These are phyloP conservation scores for Dentipellis sp. DNA, from an alignment of 768 basidiomycete genomes.

Conservation along the genomic window DNA sequence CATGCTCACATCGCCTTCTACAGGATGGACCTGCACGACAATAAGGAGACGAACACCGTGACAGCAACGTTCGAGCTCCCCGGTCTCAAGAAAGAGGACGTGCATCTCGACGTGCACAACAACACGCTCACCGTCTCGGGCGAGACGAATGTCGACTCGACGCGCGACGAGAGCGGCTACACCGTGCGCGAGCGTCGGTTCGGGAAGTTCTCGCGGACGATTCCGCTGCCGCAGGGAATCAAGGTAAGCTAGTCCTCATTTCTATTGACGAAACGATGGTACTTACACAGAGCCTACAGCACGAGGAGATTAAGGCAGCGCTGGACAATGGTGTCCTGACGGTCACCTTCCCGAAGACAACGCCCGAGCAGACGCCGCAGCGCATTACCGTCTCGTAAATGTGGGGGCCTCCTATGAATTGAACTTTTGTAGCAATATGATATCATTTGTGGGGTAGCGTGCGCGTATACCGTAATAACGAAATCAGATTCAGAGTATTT, in stretches of 20 bases:
- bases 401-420: too few species aligned
- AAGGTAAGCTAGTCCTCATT: slow-evolving; percentile 13
- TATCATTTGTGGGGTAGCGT: too few species aligned
- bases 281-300: slow-evolving; percentile 6
- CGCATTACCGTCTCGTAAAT: slow-evolving; percentile 26
- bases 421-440: too few species aligned
- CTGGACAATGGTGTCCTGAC: slow-evolving; percentile 40
- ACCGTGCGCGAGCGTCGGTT: slow-evolving; percentile 22
- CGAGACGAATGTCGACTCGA: slow-evolving; percentile 26
- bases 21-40: slow-evolving; percentile 45
- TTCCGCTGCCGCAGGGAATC: slow-evolving; percentile 19
- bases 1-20: neutral
- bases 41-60: slow-evolving; percentile 34
- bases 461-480: too few species aligned
- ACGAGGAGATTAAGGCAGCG: slow-evolving; percentile 28
- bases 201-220: slow-evolving; percentile 19
- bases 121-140: slow-evolving; percentile 41
- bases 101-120: slow-evolving; percentile 41
- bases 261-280: neutral
- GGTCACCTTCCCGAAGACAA: slow-evolving; percentile 38
- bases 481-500: too few species aligned
- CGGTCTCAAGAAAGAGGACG: slow-evolving; percentile 39
- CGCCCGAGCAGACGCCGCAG: slow-evolving; percentile 33
- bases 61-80: slow-evolving; percentile 50
- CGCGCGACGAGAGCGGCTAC: slow-evolving; percentile 27